Conservation (phyloP, 371 early-diverging fungal genomes). For the Mortierella polycephala region DNA sequence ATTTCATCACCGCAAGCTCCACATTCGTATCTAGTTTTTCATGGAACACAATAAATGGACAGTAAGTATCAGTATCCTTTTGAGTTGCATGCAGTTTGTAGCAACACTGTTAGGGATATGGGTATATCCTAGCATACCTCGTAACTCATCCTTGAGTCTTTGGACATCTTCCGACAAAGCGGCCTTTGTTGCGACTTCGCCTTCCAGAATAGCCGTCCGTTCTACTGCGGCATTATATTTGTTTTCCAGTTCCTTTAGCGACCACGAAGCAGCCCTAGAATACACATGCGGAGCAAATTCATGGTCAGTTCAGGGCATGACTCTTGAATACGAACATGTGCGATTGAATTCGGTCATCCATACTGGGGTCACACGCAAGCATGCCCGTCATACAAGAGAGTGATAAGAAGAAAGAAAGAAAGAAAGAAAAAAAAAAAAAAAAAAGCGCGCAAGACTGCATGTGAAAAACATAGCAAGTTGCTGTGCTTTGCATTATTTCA, state of each 20-base stretch:
- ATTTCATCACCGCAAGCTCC: slow-evolving; percentile 67
- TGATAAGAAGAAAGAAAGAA: not conserved
- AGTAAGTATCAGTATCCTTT: not conserved
- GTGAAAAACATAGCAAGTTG: too few species aligned
- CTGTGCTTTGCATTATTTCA: too few species aligned
- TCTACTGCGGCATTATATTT: slow-evolving; percentile 78
- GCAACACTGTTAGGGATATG: not conserved
- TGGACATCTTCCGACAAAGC: slow-evolving; percentile 78
- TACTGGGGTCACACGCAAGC: not conserved
- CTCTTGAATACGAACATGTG: not conserved
- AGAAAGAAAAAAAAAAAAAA: not conserved
- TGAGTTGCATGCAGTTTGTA: not conserved
- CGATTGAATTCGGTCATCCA: not conserved
- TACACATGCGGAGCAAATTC: slow-evolving; percentile 11
- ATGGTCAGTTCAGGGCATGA: not conserved
- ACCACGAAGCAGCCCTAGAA: slow-evolving; percentile 73
- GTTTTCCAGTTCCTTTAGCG: slow-evolving; percentile 76
- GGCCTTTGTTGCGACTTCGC: slow-evolving; percentile 76
- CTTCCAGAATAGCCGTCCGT: slow-evolving; percentile 72
- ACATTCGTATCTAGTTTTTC: slow-evolving; percentile 61
- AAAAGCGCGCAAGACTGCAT: not conserved
- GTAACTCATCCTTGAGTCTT: slow-evolving; percentile 81
- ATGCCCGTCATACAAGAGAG: not conserved
- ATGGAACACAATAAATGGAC: not conserved
- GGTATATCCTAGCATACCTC: slow-evolving; percentile 54